Evolutionary conservation across 805 yeast genomes (phyloP), one percentile per base, ranked within the genome.

Genomic region (Myxozyma melibiosi): DNA sequence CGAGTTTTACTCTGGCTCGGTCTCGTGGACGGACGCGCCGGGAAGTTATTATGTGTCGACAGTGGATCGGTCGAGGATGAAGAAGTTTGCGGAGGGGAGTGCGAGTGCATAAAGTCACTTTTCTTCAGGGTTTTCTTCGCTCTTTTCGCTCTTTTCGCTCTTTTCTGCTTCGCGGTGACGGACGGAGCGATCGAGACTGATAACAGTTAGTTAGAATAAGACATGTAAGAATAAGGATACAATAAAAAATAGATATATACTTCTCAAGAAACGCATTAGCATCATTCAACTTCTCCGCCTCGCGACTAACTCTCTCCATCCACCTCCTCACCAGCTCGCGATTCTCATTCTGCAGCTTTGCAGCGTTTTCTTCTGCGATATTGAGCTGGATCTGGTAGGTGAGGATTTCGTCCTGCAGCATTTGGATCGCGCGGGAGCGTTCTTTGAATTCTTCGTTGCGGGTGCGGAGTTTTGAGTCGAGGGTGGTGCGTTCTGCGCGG

Each of bases 1-100:
- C 61, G 79, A 80, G 67, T 85, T 90, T 63, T 84, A 81, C 16
- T 80, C 81, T 52, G 82, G 84, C 53, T 82, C 90, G 41, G 97
- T 91, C 7, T 86, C 95, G 45, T 90, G 97, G 97, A 90, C 96
- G 0, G 77, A 75, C 59, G 84, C 85, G 4, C 89, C 87, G 46
- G 90, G 90, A 53, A 83, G 82, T 8, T 90, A 88, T 71, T 91
- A 81, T 70, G 81, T 91, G 6, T 82, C 94, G 14, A 84, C 90
- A 8, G 88, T 88, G 3, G 75, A 78, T 53, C 61, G 75, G 33
- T 64, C 67, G 9, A 46, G 67, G 33, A 45, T 69, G 33, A 27
- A 47, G 50, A 24, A 50, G 53, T 65, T 57, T 34, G 45, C 53
- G n/a, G 40, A 18, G 28, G 18, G 25, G 34, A 41, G 28, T 41